Base-by-base conservation (phyloP, 2,329 filamentous ascomycete genomes). In the Sporothrix curviconia region DNA sequence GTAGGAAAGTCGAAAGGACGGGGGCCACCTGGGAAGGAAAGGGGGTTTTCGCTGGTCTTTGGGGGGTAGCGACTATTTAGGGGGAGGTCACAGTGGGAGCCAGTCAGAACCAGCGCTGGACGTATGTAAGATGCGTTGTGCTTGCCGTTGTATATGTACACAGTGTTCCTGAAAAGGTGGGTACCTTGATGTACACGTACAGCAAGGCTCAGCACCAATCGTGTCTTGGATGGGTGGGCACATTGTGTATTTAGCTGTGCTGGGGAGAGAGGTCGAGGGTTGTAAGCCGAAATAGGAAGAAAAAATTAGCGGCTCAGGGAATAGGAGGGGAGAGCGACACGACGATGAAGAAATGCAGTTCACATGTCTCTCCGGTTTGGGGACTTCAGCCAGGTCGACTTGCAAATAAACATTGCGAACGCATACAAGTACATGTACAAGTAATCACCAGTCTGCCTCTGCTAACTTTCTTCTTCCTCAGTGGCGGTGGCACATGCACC, bases 301-400 rank as follows among this genome's bases (percentile, higher is more conserved):
- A 53, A 42, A 30, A 34, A 17, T n/a, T 17, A 12, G 25, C 15
- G 39, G 36, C 25, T 30, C 28, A 40, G 40, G 40, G 12, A 40
- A 52, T 52, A 51, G 34, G 49, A 34, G 36, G 49, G 39, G 39
- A 24, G 36, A 40, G 15, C 34, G 36, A 52, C n/a, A n/a, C n/a
- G n/a, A 50, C 36, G 49, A 30, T 40, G 50, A 53, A 34, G 50
- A n/a, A 53, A 53, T 53, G 50, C 36, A 52, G 30, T 30, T 39
- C 49, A 36, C 24, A 40, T 52, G 49, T 52, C 49, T 52, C 49
- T 39, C 49, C 49, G 49, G 34, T 51, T 39, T 32, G 11, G 49
- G 49, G 22, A 15, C n/a, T n/a, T n/a, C n/a, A n/a, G n/a, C n/a
- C n/a, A n/a, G n/a, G n/a, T n/a, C n/a, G n/a, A n/a, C n/a, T n/a